Conservation (phyloP, 805 yeast genomes). For the Candida broadrunensis region DNA sequence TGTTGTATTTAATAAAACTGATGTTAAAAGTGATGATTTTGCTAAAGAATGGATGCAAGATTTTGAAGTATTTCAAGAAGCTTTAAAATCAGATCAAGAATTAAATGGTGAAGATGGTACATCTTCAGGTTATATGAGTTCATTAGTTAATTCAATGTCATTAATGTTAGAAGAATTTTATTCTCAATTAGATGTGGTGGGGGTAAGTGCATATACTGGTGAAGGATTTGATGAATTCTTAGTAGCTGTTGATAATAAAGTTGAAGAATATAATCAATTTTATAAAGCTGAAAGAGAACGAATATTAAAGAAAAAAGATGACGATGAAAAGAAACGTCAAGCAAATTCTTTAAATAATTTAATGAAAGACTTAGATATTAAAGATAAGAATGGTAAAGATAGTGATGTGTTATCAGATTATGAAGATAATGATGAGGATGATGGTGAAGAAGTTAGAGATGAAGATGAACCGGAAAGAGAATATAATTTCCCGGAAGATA, state of each 20-base stretch:
- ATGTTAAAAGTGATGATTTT: slow-evolving; percentile 77
- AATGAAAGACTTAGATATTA: slow-evolving; percentile 83
- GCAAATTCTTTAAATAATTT: slow-evolving; percentile 66
- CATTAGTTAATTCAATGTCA: slow-evolving; percentile 91
- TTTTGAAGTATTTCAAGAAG: slow-evolving; percentile 85
- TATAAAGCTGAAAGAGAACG: slow-evolving; percentile 86
- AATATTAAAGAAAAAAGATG: slow-evolving; percentile 71
- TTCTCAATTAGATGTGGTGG: slow-evolving; percentile 85
- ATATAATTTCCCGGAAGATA: slow-evolving; percentile 68
- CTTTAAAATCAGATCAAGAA: slow-evolving; percentile 66
- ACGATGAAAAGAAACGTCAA: slow-evolving; percentile 68
- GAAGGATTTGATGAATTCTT: slow-evolving; percentile 90
- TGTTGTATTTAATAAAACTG: slow-evolving; percentile 93
- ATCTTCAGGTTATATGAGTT: slow-evolving; percentile 89
- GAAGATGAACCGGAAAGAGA: slow-evolving; percentile 53
- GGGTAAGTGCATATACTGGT: slow-evolving; percentile 93
- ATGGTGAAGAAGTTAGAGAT: slow-evolving; percentile 48
- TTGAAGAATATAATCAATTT: slow-evolving; percentile 78
- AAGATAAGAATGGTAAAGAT: slow-evolving; percentile 32
- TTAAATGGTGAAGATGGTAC: slow-evolving; percentile 56
- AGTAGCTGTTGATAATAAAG: slow-evolving; percentile 79
- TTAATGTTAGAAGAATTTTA: slow-evolving; percentile 95
- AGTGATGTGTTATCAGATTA: slow-evolving; percentile 52
- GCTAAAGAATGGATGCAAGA: slow-evolving; percentile 98
- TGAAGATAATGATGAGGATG: slow-evolving; percentile 47